A percentile compares a stretch with the other conserved stretches of the same genome.
These are phyloP conservation scores for Ploettnerulaceae sp. DNA, from an alignment of 2,329 filamentous ascomycete species.

Conservation along the genomic window DNA sequence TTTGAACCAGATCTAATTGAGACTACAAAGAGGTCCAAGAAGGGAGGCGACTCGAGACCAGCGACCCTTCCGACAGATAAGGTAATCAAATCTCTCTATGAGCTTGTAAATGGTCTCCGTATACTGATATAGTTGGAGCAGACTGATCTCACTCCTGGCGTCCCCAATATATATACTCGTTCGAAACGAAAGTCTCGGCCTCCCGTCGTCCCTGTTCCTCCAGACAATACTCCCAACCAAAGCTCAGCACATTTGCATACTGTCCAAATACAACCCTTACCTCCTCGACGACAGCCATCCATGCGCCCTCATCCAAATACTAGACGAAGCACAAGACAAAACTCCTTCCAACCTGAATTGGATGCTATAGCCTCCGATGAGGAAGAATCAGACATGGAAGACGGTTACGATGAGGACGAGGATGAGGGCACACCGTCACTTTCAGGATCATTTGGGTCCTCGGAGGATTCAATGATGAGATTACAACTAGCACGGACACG, in stretches of 20 bases:
- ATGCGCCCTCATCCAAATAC: constrained; percentile 40
- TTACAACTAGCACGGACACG: constrained; percentile 46
- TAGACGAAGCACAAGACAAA: constrained; percentile 36
- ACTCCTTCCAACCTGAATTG: constrained; percentile 40
- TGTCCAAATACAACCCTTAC: constrained; percentile 33
- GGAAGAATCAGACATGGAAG: constrained; percentile 42
- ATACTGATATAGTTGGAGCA: constrained; percentile 13
- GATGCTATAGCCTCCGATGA: constrained; percentile 35
- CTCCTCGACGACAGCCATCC: constrained; percentile 38
- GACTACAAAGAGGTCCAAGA: constrained; percentile 67
- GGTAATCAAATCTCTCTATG: constrained; percentile 53
- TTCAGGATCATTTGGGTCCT: constrained; percentile 31
- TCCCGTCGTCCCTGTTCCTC: constrained; percentile 40
- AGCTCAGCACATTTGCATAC: constrained; percentile 31
- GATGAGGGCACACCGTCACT: constrained; percentile 33
- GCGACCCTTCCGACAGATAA: constrained; percentile 62
- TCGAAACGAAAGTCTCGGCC: constrained; percentile 26
- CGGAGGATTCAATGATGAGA: constrained; percentile 32
- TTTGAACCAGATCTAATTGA: constrained; percentile 81
- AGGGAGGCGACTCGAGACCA: constrained; percentile 58
- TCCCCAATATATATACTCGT: constrained; percentile 32
- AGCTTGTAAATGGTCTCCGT: not conserved
- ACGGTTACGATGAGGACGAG: constrained; percentile 36
- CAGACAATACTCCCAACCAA: constrained; percentile 41
- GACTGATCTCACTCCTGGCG: constrained; percentile 32